Base-by-base conservation (phyloP, 805 yeast species). In the Ogataea methylovora region DNA sequence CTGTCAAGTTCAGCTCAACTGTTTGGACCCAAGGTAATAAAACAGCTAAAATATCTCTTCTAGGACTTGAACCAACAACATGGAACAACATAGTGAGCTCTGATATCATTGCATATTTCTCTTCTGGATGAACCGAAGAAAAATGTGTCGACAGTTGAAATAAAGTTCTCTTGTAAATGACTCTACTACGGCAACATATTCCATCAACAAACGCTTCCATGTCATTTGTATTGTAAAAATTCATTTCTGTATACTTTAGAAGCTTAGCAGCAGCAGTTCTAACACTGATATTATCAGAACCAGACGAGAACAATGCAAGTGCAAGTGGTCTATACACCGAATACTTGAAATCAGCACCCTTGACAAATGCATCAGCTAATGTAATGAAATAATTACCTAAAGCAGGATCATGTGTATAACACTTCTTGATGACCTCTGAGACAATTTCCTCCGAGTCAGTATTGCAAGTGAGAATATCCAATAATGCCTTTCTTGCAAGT, bases 21-120 rank as follows among this genome's bases (percentile, higher is more conserved):
- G 79, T 74, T 49, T 84, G 92, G n/a, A 88, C 75, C 97, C 97
- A 92, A 1, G 98, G 97, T 8, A 85, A 63, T 33, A 92, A 56
- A 17, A 88, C 79, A 0, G 92, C 77, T 36, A 90, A 60, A 10
- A 90, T 69, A 52, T 88, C 96, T 38, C 84, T 73, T 49, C 92
- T 69, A 1, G 83, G 71, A 17, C 70, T 69, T 26, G 69, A 62
- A 33, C 60, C 61, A 33, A 80, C 80, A 29, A 70, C 69, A 49
- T 78, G 76, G 58, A 84, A 78, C 46, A 76, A 69, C 69, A 73
- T 65, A 4, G 92, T 74, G 56, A 84, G 57, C 56, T 83, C 76
- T 42, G 94, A 79, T 48, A 90, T 71, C 54, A 84, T 63, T 39
- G 65, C 61, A 49, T 67, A 67, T 37, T 77, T 72, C 45, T 71